Percentiles rank a stretch among this genome's conserved stretches.
These are phyloP conservation scores for Spiraea crenata DNA, from an alignment of 331 rosid species.

Conservation along the genomic window DNA sequence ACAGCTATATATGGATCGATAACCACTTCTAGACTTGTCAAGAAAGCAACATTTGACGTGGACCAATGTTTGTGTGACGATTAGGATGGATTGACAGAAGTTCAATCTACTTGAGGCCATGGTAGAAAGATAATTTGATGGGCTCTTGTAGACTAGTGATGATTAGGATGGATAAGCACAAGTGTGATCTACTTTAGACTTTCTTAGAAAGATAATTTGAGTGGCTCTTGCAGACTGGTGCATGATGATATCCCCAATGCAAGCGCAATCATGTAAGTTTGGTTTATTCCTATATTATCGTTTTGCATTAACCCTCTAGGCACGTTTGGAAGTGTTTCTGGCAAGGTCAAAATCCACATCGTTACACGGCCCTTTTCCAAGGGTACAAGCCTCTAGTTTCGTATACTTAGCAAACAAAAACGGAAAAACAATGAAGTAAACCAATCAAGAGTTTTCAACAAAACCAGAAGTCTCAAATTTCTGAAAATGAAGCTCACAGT, in stretches of 20 bases:
- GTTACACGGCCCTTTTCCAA: no score
- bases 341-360: no score
- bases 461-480: no score
- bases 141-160: neutral
- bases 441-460: no score
- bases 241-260: neutral
- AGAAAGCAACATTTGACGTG: neutral
- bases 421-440: no score
- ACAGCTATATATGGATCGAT: neutral
- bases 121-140: neutral
- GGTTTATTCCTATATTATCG: neutral
- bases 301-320: neutral
- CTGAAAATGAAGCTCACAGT: no score
- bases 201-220: neutral
- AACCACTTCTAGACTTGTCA: neutral
- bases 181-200: neutral
- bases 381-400: no score
- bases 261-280: neutral
- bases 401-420: neutral
- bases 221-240: neutral
- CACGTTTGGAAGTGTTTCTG: no score
- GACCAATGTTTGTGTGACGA: neutral
- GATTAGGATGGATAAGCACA: neutral
- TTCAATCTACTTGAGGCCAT: neutral
- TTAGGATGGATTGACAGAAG: neutral